Base-by-base conservation (phyloP, 176 grass and related monocot species). In the Melocanna baccifera region DNA sequence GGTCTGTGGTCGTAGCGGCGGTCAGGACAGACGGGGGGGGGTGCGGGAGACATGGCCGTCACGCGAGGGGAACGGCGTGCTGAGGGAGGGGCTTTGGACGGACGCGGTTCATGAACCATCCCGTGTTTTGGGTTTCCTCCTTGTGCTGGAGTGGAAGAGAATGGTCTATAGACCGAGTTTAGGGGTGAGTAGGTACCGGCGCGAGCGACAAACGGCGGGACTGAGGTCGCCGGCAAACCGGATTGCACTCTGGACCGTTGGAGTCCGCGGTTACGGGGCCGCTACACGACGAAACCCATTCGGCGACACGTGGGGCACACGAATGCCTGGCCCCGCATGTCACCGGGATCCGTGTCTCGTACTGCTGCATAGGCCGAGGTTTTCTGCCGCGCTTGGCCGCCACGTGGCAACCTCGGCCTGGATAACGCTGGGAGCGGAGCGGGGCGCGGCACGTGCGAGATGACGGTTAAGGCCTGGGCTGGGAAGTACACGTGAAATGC, bases 221-320 rank as follows among this genome's bases (percentile, higher is more conserved):
- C 71, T 67, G 56, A 87, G 69, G 5, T 12, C 25, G 28, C 55
- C 30, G 15, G 61, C 75, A 66, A 86, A 86, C 75, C 9, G 87
- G 75, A 89, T 83, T 89, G 90, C 52, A 92, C 28, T 12, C 0
- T 15, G 22, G 4, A 15, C 8, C 2, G 67, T 26, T 86, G 30
- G 75, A 73, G 87, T 92, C 87, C 87, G 83, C 42, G 6, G n/a
- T 16, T 7, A 36, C 32, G 47, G 65, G 10, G 43, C 43, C 43
- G 9, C 43, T 45, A 45, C 9, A 2, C 13, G 46, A 20, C 6
- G 6, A 53, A 20, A 53, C 16, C 18, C 51, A 53, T 18, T 19
- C 51, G 1, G 39, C 42, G 86, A 77, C 79, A 28, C 18, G 63
- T 40, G 71, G 71, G 71, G 36, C 10, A 65, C 29, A 1, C 0